Evolutionary conservation across 768 basidiomycete genomes (phyloP).

Genomic region (Termitomyces sp.): DNA sequence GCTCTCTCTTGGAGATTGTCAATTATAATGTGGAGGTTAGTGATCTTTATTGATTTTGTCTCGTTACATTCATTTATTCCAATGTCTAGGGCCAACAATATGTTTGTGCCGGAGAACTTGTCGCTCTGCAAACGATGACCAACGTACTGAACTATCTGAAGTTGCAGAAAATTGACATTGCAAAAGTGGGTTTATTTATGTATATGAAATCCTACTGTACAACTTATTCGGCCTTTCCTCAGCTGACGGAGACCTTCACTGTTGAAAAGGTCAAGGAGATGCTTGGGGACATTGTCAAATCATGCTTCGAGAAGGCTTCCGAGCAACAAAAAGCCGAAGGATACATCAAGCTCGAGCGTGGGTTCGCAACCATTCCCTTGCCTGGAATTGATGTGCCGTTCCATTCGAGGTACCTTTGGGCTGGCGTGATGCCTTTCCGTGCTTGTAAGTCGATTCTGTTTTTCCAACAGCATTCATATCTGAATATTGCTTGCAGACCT

Average conservation of each 20-base stretch:
- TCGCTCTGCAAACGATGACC: slow-evolving; percentile 90
- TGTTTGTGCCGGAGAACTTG: slow-evolving; percentile 95
- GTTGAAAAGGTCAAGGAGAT: slow-evolving; percentile 96
- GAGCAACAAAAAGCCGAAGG: slow-evolving; percentile 81
- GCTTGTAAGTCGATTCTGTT: slow-evolving; percentile 62
- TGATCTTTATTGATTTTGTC: slow-evolving; percentile 1
- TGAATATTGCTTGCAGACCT: slow-evolving; percentile 51
- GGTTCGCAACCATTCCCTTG: slow-evolving; percentile 92
- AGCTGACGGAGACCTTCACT: slow-evolving; percentile 86
- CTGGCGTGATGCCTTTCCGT: slow-evolving; percentile 95
- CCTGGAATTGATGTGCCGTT: slow-evolving; percentile 99
- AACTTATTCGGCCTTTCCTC: not conserved
- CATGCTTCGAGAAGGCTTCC: slow-evolving; percentile 70
- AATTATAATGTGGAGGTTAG: slow-evolving; percentile 91
- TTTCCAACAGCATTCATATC: not conserved
- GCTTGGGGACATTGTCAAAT: slow-evolving; percentile 87
- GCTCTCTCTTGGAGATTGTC: slow-evolving; percentile 92
- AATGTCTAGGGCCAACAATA: slow-evolving; percentile 91
- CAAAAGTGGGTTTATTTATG: slow-evolving; percentile 46
- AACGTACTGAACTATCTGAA: slow-evolving; percentile 97
- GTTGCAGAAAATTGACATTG: slow-evolving; percentile 91
- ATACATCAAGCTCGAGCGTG: slow-evolving; percentile 91
- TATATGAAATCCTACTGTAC: not conserved
- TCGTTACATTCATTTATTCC: not conserved
- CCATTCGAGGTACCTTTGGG: slow-evolving; percentile 99